phyloP scores from a whole-genome alignment of 2,329 filamentous ascomycete genomes.

The Harringtonia aguacate region DNA sequence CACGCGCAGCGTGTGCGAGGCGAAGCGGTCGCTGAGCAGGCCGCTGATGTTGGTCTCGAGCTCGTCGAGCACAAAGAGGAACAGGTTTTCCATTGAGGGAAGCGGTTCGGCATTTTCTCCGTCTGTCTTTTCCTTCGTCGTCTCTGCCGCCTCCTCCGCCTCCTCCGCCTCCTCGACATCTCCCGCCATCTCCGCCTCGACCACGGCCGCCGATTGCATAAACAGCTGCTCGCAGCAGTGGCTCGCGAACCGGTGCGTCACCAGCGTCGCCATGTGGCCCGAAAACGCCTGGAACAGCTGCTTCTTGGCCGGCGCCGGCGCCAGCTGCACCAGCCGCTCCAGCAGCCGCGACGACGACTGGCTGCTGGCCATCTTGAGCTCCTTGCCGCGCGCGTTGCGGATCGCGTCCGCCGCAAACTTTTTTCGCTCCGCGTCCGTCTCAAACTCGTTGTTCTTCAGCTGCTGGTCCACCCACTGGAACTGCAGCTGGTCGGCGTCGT shows the following conservation, averaged over 20 bases:
- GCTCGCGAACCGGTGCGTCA: conserved; percentile 92
- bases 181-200: conserved; percentile 20
- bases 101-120: conserved; percentile 36
- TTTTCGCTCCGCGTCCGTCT: conserved; percentile 56
- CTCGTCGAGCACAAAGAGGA: conserved; percentile 75
- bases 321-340: conserved; percentile 81
- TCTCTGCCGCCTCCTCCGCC: conserved; percentile 19
- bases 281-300: conserved; percentile 74
- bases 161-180: conserved; percentile 30
- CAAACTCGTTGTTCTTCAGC: conserved; percentile 83
- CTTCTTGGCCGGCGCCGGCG: conserved; percentile 72
- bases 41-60: conserved; percentile 76
- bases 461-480: conserved; percentile 84
- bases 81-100: conserved; percentile 71
- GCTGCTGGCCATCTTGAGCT: conserved; percentile 90
- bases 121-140: conserved; percentile 31
- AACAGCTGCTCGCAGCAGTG: conserved; percentile 96
- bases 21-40: conserved; percentile 77
- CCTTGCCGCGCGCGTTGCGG: conserved; percentile 78
- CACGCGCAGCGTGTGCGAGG: conserved; percentile 81
- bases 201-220: conserved; percentile 53
- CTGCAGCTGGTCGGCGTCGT: conserved; percentile 90
- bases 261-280: conserved; percentile 76
- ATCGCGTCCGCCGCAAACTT: conserved; percentile 74
- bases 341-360: conserved; percentile 90